Base-by-base conservation (phyloP, 2,329 filamentous ascomycete genomes). In the Hypocrella siamensis region DNA sequence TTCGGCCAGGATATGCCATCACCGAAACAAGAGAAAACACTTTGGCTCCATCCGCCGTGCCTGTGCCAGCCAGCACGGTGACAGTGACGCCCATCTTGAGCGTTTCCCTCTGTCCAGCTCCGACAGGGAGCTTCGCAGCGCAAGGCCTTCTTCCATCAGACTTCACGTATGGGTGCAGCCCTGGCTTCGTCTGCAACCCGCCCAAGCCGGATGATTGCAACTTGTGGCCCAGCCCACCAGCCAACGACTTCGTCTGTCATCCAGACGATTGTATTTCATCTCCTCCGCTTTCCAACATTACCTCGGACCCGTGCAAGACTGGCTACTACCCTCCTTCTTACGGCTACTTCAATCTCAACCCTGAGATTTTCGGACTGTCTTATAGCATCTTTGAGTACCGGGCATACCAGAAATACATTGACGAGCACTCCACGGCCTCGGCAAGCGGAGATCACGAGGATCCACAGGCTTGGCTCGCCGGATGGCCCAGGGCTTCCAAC, bases 271-370 rank as follows among this genome's bases (percentile, higher is more conserved):
- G 69, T 40, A 47, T 63, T 2, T 40, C 42, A 3, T 46, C 67
- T 8, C 66, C 62, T 0, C 35, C 44, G 0, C 46, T 53, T 37
- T 42, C 43, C 2, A 40, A 40, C 1, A 46, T 59, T 1, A 43
- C 42, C 1, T 75, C 68, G 70, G 41, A 48, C 0, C 41, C 47
- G 2, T 58, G 61, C 34, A 35, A 56, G 27, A 70, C 65, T 0
- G 39, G 52, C 12, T 72, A 67, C 43, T 75, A 65, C 38, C 64
- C 64, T 2, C 58, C 65, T 1, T 40, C 43, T 4, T 38, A 40
- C 10, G 69, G 64, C 4, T 80, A 79, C 46, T 81, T 74, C 53
- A 65, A 79, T 36, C 59, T 81, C n/a, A 58, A 74, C 34, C 57
- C 77, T 0, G 48, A 57, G 2, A 60, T 60, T 0, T 82, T 81